Conservation (phyloP, 2,329 filamentous ascomycete species). For the Fusarium verrucosum region DNA sequence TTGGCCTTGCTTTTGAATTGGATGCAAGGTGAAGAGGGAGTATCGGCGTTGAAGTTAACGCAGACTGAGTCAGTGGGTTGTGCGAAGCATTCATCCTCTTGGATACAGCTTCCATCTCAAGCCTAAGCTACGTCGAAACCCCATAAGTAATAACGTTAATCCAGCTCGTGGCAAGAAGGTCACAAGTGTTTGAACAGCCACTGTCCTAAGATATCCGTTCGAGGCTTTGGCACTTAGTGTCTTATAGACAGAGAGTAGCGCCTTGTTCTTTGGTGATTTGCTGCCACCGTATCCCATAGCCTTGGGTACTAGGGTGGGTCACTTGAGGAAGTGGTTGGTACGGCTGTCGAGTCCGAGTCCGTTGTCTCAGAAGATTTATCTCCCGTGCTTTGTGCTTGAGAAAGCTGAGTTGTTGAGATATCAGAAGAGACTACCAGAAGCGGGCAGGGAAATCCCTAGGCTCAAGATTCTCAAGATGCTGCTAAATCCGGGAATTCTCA, state of each 20-base stretch:
- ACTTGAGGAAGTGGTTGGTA: neutral
- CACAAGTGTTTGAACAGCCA: conserved; percentile 27
- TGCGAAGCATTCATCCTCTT: conserved; percentile 10
- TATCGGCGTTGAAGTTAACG: conserved; percentile 32
- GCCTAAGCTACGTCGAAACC: conserved; percentile 21
- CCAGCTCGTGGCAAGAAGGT: conserved; percentile 14
- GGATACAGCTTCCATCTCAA: conserved; percentile 34
- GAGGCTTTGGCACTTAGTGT: conserved; percentile 31
- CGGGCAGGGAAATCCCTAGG: conserved; percentile 35
- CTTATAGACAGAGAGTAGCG: conserved; percentile 29
- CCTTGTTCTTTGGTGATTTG: conserved; percentile 33
- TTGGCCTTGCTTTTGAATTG: conserved; percentile 24
- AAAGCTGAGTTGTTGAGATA: neutral
- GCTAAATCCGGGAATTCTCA: conserved; percentile 29
- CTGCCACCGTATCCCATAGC: conserved; percentile 21
- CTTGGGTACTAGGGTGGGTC: conserved; percentile 28
- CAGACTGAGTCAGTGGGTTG: conserved; percentile 23
- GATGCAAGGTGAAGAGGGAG: conserved; percentile 23
- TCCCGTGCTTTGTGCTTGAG: neutral
- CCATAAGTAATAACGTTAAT: conserved; percentile 13
- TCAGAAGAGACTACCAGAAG: conserved; percentile 31
- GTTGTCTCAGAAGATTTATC: neutral
- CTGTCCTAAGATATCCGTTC: conserved; percentile 30
- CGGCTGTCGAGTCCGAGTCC: neutral
- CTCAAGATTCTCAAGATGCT: conserved; percentile 28